These are phyloP conservation scores for Coniochaeta prunicola DNA, from an alignment of 2,329 filamentous ascomycete species.

Conservation along the genomic window DNA sequence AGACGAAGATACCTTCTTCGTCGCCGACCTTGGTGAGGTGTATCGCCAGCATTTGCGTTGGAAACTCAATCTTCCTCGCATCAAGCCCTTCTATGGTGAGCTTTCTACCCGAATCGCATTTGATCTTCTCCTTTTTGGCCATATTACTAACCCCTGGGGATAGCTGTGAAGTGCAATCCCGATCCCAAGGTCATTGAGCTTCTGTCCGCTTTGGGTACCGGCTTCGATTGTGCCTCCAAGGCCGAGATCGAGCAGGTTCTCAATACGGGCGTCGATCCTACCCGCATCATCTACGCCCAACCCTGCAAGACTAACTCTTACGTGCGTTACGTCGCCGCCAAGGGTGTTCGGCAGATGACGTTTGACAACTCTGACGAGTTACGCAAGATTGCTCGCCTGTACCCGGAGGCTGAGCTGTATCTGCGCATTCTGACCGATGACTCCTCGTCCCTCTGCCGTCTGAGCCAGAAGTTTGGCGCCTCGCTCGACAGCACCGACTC, in stretches of 20 bases:
- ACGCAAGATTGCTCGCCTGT: constrained; percentile 93
- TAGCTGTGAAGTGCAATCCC: constrained; percentile 98
- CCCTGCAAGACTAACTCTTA: constrained; percentile 99
- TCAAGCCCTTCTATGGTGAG: constrained; percentile 94
- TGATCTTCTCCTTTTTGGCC: constrained; percentile 5
- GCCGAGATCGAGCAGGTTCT: constrained; percentile 91
- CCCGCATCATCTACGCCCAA: constrained; percentile 96
- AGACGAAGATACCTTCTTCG: constrained; percentile 97
- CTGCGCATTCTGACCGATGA: constrained; percentile 95
- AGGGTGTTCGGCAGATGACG: constrained; percentile 94
- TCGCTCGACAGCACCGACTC: constrained; percentile 73
- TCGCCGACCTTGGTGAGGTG: constrained; percentile 94
- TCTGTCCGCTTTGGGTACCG: constrained; percentile 79
- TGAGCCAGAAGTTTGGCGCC: constrained; percentile 97
- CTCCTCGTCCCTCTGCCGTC: constrained; percentile 83
- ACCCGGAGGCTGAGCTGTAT: constrained; percentile 81
- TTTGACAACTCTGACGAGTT: constrained; percentile 98
- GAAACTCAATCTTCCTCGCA: constrained; percentile 87
- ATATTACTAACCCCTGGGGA: background rate
- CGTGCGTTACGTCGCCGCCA: constrained; percentile 77
- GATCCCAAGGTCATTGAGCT: constrained; percentile 84
- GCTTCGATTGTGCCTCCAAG: constrained; percentile 98
- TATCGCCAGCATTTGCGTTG: constrained; percentile 98
- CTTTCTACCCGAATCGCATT: constrained; percentile 9
- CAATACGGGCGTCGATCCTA: constrained; percentile 71